A percentile compares a stretch with the other conserved stretches of the same genome.
Evolutionary conservation across 495 filamentous ascomycete species (phyloP).

Genomic region (Elaphomyces granulatus): DNA sequence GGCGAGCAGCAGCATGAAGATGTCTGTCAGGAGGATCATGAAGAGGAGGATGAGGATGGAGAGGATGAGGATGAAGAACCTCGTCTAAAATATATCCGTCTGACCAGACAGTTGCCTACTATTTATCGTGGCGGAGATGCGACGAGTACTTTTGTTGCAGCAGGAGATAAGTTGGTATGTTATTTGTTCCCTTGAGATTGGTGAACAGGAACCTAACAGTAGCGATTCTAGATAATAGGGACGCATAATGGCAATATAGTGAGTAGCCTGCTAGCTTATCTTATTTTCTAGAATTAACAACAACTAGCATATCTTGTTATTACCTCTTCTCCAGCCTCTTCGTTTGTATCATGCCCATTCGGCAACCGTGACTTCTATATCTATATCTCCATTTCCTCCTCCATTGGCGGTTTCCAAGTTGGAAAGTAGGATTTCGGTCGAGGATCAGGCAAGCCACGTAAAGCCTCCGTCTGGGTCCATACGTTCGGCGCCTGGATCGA

Average conservation of each 20-base stretch:
- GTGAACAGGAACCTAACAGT: too few relatives aligned
- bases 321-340: constrained; percentile 65
- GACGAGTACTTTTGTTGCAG: constrained; percentile 76
- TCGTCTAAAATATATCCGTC: constrained; percentile 74
- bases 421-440: constrained; percentile 32
- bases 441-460: too few relatives aligned
- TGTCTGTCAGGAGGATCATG: constrained; percentile 31
- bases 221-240: constrained; percentile 55
- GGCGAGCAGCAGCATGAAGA: constrained; percentile 14
- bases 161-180: constrained; percentile 89
- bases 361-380: constrained; percentile 77
- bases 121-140: constrained; percentile 92
- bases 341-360: constrained; percentile 82
- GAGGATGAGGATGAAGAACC: constrained; percentile 94
- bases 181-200: too few relatives aligned
- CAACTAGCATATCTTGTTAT: constrained; percentile 63
- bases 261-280: constrained; percentile 24
- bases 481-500: constrained; percentile 28
- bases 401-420: constrained; percentile 46
- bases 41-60: constrained; percentile 57
- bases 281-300: constrained; percentile 8
- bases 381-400: constrained; percentile 79
- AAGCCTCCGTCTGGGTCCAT: constrained; percentile 34
- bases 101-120: constrained; percentile 62
- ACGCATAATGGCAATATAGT: constrained; percentile 97